These are phyloP conservation scores for Chlorella variabilis DNA, from an alignment of 163 green algal species.

Conservation along the genomic window DNA sequence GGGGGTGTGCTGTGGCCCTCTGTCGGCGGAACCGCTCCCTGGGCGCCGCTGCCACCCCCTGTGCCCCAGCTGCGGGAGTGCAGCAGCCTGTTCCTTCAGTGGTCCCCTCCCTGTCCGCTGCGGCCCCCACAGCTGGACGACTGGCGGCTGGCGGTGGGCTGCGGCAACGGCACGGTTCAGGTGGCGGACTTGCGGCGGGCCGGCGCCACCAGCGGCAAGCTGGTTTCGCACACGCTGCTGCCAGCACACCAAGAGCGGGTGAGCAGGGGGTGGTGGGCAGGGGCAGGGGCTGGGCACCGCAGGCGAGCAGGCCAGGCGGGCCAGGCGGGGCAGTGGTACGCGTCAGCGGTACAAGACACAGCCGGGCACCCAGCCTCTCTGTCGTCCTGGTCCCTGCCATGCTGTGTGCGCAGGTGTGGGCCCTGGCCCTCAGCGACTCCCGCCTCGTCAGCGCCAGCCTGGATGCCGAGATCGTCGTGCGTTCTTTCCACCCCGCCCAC, in stretches of 20 bases:
- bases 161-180: constrained; percentile 29
- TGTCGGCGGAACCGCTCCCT: background rate
- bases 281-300: background rate
- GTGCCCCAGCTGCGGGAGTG: background rate
- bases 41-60: background rate
- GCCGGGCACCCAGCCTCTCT: background rate
- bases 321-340: no score
- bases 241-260: constrained; percentile 23
- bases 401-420: constrained; percentile 36
- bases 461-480: background rate
- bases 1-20: background rate
- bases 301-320: background rate
- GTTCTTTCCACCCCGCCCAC: constrained; percentile 11
- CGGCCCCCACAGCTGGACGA: constrained; percentile 34
- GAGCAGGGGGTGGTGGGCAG: background rate
- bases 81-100: no score
- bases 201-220: background rate
- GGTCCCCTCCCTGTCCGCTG: background rate
- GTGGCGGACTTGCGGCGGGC: constrained; percentile 5
- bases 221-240: background rate
- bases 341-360: background rate
- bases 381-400: no score
- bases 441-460: constrained; percentile 13
- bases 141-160: constrained; percentile 11
- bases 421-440: constrained; percentile 5